Percentiles rank a stretch among this genome's conserved stretches.
These are phyloP conservation scores for Hypomyces perniciosus DNA, from an alignment of 2,329 filamentous ascomycete genomes.

Conservation along the genomic window DNA sequence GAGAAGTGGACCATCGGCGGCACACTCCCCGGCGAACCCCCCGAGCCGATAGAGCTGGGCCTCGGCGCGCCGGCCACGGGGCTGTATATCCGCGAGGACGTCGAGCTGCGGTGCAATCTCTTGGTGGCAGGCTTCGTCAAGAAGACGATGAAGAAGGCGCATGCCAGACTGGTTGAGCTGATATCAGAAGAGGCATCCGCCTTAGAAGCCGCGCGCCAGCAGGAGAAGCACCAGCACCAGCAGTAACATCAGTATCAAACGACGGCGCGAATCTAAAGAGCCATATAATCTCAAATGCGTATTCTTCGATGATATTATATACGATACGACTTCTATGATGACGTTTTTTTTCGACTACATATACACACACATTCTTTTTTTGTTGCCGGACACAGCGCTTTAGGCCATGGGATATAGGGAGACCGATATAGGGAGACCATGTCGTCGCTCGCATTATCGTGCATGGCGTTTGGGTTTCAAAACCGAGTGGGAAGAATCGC, in stretches of 20 bases:
- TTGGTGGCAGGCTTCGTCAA: conserved; percentile 73
- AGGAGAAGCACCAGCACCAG: conserved; percentile 33
- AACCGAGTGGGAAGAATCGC: too few relatives aligned
- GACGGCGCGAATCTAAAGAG: too few relatives aligned
- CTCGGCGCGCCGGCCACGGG: conserved; percentile 60
- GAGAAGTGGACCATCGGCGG: conserved; percentile 74
- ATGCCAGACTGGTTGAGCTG: conserved; percentile 62
- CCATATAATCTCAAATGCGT: too few relatives aligned
- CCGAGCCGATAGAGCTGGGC: conserved; percentile 59
- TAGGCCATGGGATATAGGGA: too few relatives aligned
- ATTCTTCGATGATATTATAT: too few relatives aligned
- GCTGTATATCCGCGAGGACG: conserved; percentile 78
- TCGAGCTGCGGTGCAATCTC: conserved; percentile 73
- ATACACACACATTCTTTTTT: too few relatives aligned
- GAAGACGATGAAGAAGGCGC: conserved; percentile 72
- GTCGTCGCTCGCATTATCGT: too few relatives aligned
- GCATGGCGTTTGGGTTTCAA: too few relatives aligned
- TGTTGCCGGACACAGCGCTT: too few relatives aligned
- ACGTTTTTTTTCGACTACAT: too few relatives aligned
- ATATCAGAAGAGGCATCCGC: conserved; percentile 34
- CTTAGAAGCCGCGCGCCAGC: neutral
- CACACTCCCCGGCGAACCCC: conserved; percentile 62
- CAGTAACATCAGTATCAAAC: neutral
- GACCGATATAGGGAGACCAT: too few relatives aligned
- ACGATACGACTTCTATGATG: too few relatives aligned